Percentiles rank a stretch among this genome's conserved stretches.
Conservation (phyloP, 768 basidiomycete genomes). For the Polyporus arcularius region DNA sequence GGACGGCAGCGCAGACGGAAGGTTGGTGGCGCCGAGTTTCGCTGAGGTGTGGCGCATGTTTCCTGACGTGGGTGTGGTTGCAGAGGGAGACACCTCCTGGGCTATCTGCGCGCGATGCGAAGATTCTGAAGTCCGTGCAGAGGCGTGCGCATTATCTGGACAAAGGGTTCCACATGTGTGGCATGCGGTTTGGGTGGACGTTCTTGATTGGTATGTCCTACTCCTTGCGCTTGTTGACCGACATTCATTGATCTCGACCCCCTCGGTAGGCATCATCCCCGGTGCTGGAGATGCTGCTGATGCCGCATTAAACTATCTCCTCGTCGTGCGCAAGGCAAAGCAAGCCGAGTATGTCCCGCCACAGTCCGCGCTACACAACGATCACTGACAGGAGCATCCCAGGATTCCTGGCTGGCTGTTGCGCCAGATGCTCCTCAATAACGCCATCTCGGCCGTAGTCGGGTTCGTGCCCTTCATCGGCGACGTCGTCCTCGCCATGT, state of each 20-base stretch:
- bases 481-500: slow-evolving; percentile 73
- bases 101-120: slow-evolving; percentile 71
- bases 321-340: slow-evolving; percentile 75
- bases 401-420: slow-evolving; percentile 64
- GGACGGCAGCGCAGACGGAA: slow-evolving; percentile 60
- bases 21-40: slow-evolving; percentile 39
- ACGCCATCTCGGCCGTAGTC: slow-evolving; percentile 63
- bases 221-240: neutral
- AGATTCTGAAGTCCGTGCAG: slow-evolving; percentile 74
- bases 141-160: slow-evolving; percentile 83
- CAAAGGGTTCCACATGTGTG: slow-evolving; percentile 79
- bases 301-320: slow-evolving; percentile 65
- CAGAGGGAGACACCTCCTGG: slow-evolving; percentile 74
- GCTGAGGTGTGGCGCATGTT: neutral
- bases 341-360: slow-evolving; percentile 59
- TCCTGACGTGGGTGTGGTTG: neutral
- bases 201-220: slow-evolving; percentile 59
- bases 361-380: neutral
- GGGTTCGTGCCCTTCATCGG: slow-evolving; percentile 75
- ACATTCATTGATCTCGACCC: neutral
- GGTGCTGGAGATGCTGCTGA: slow-evolving; percentile 68
- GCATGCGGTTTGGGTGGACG: slow-evolving; percentile 85
- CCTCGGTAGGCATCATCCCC: slow-evolving; percentile 57
- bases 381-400: neutral
- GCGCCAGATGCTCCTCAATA: slow-evolving; percentile 75